These are phyloP conservation scores for Pythium biforme DNA, from an alignment of 352 stramenopile genomes.

Conservation along the genomic window DNA sequence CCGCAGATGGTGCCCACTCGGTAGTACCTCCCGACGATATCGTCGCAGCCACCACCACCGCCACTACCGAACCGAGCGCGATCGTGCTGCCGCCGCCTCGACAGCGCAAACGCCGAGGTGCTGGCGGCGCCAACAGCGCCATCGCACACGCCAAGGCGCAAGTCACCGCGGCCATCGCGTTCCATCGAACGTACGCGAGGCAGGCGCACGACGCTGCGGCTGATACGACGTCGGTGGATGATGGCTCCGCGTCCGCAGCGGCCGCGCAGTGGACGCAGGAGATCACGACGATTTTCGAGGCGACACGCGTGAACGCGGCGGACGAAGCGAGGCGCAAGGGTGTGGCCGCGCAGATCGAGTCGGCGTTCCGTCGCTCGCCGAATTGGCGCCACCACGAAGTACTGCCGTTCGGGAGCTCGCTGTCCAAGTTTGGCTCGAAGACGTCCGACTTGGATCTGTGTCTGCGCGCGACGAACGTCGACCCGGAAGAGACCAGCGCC, in stretches of 20 bases:
- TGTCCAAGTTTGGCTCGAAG: conserved; percentile 72
- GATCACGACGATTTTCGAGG: conserved; percentile 36
- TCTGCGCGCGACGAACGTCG: conserved; percentile 31
- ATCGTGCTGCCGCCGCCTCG: conserved; percentile 1
- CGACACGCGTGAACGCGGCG: conserved; percentile 40
- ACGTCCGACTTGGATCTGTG: conserved; percentile 80
- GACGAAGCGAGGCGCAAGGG: conserved; percentile 42
- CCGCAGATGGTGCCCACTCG: not conserved
- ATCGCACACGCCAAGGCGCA: conserved; percentile 27
- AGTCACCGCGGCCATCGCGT: conserved; percentile 48
- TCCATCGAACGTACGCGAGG: conserved; percentile 30
- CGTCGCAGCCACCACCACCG: not conserved
- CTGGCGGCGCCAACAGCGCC: conserved; percentile 3
- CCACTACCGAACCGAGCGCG: not conserved
- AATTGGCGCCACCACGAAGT: conserved; percentile 18
- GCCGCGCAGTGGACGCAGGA: conserved; percentile 27
- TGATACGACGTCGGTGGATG: too few relatives aligned
- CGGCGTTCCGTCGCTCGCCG: conserved; percentile 9
- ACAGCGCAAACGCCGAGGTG: not conserved
- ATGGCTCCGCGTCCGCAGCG: conserved; percentile 11
- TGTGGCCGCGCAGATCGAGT: conserved; percentile 17
- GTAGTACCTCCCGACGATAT: too few relatives aligned
- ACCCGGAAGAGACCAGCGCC: conserved; percentile 1
- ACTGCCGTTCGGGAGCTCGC: conserved; percentile 72
- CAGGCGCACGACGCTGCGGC: not conserved